Evolutionary conservation across 2,329 filamentous ascomycete species (phyloP).

Genomic region (Septoria petroselini): DNA sequence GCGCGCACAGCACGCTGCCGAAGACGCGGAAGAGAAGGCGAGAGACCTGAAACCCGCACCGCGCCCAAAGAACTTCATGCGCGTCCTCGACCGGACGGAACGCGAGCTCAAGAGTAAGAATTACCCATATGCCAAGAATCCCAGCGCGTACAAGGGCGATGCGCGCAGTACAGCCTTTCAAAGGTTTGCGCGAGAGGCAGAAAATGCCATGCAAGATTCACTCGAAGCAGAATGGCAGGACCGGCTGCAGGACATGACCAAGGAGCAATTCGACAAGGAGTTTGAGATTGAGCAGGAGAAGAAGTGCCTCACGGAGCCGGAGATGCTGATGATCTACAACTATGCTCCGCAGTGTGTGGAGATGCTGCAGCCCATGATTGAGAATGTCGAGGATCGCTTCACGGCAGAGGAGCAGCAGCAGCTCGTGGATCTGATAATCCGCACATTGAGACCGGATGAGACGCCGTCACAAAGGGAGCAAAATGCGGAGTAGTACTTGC

Average conservation of each 20-base stretch:
- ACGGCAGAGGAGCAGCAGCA: conserved; percentile 35
- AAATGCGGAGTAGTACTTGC: conserved; percentile 14
- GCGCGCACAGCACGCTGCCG: conserved; percentile 33
- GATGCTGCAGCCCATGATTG: conserved; percentile 39
- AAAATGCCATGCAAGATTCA: conserved; percentile 29
- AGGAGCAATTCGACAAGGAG: conserved; percentile 29
- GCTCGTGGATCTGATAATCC: conserved; percentile 31
- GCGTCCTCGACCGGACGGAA: conserved; percentile 33
- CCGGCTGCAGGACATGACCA: conserved; percentile 25
- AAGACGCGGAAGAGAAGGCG: conserved; percentile 33
- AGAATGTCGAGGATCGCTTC: conserved; percentile 37
- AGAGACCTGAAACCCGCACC: conserved; percentile 23
- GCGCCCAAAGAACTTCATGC: conserved; percentile 36
- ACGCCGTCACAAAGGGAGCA: conserved; percentile 4
- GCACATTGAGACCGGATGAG: conserved; percentile 21
- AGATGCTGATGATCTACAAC: conserved; percentile 38
- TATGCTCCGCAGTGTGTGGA: conserved; percentile 35
- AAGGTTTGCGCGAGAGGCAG: conserved; percentile 26
- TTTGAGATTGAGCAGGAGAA: conserved; percentile 33
- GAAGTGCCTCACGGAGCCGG: conserved; percentile 38
- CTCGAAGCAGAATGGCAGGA: conserved; percentile 32
- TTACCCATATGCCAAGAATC: conserved; percentile 34
- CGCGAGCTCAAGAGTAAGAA: conserved; percentile 32
- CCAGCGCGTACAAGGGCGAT: conserved; percentile 30
- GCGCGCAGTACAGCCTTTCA: conserved; percentile 27